These are phyloP conservation scores for Puccinia polysora DNA, from an alignment of 1,284 basidiomycete genomes.

Conservation along the genomic window DNA sequence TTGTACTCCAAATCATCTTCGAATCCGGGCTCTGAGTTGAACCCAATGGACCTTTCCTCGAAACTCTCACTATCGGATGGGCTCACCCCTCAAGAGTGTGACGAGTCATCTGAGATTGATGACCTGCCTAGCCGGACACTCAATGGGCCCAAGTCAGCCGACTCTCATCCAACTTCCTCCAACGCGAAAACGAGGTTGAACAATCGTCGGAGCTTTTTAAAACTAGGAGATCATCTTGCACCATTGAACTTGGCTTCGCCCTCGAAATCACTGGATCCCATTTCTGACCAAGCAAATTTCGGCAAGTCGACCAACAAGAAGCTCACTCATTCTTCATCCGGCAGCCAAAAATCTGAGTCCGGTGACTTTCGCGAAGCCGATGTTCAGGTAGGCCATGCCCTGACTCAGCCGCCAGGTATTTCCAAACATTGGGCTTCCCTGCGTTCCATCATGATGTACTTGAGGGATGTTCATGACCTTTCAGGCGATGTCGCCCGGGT, in stretches of 20 bases:
- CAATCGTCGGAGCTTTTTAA: slow-evolving; percentile 33
- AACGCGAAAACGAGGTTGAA: not conserved
- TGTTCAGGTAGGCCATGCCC: not conserved
- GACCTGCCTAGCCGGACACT: not conserved
- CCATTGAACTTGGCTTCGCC: not conserved
- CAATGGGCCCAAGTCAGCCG: not conserved
- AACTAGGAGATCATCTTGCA: slow-evolving; percentile 19
- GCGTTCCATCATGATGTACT: slow-evolving; percentile 41
- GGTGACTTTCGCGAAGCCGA: too few species aligned
- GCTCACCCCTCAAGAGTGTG: slow-evolving; percentile 12
- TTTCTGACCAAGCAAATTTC: not conserved
- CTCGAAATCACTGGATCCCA: not conserved
- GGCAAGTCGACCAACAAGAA: not conserved
- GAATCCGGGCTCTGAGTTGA: not conserved
- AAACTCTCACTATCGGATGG: slow-evolving; percentile 8
- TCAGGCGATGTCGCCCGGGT: slow-evolving; percentile 19
- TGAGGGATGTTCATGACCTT: slow-evolving; percentile 42
- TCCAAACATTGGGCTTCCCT: not conserved
- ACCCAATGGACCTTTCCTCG: not conserved
- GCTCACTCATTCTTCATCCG: not conserved
- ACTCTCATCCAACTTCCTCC: not conserved
- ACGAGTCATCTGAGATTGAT: slow-evolving; percentile 6
- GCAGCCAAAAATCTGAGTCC: too few species aligned
- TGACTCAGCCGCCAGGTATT: not conserved
- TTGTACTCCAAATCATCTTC: not conserved